Evolutionary conservation across 805 yeast species (phyloP).

Genomic region (Saccharomycopsis sp.): DNA sequence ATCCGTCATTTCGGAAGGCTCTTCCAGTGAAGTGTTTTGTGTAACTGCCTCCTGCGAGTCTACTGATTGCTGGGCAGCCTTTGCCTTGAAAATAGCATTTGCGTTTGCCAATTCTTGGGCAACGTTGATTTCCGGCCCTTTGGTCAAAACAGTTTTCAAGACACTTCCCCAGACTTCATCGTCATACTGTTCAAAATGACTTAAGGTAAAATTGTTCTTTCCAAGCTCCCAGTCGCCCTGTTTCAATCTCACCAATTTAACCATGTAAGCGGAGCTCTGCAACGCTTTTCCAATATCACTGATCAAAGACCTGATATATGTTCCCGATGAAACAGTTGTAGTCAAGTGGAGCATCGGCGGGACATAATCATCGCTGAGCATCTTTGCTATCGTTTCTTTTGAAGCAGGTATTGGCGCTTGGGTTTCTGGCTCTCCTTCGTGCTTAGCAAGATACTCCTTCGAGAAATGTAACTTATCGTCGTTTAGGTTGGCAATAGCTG

Average conservation of each 20-base stretch:
- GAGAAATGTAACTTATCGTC: slow-evolving; percentile 60
- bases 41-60: not conserved
- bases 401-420: slow-evolving; percentile 23
- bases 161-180: slow-evolving; percentile 69
- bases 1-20: not conserved
- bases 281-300: slow-evolving; percentile 84
- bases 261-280: slow-evolving; percentile 84
- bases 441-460: slow-evolving; percentile 42
- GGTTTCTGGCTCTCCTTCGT: slow-evolving; percentile 30
- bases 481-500: slow-evolving; percentile 48
- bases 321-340: slow-evolving; percentile 86
- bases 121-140: slow-evolving; percentile 32
- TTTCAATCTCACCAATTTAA: slow-evolving; percentile 57
- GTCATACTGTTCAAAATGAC: slow-evolving; percentile 54
- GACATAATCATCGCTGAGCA: slow-evolving; percentile 35
- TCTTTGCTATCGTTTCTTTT: slow-evolving; percentile 29
- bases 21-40: not conserved
- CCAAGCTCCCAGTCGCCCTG: slow-evolving; percentile 85
- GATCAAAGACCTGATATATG: slow-evolving; percentile 83
- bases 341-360: slow-evolving; percentile 69
- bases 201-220: slow-evolving; percentile 56
- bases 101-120: slow-evolving; percentile 32
- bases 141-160: slow-evolving; percentile 45
- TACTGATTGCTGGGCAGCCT: no score
- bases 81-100: slow-evolving; percentile 18